Base-by-base conservation (phyloP, 2,329 filamentous ascomycete species). In the Colletotrichum sojae region DNA sequence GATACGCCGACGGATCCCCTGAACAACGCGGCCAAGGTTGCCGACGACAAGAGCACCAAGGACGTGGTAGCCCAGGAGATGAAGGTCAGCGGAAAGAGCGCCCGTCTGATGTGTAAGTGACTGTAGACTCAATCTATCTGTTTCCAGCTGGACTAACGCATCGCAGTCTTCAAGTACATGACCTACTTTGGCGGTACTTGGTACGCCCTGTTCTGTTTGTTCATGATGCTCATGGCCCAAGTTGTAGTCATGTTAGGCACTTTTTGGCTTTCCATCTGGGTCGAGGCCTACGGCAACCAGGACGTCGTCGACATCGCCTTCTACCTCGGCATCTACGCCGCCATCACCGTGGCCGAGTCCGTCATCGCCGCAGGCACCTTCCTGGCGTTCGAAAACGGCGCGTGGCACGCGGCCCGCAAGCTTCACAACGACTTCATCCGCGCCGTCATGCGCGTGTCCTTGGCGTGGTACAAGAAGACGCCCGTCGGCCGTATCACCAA, bases 401-500 rank as follows among this genome's bases (percentile, higher is more conserved):
- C 84, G 6, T 89, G 88, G 88, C 78, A 80, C n/a, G 88, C 88
- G 2, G 88, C 86, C 1, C 81, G 82, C 39, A 81, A 77, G 40
- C 81, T 89, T 51, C 88, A 90, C 76, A 80, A 81, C 15, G 82
- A 83, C 58, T 84, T 89, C 59, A 84, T 89, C 52, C 79, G 78
- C 13, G 83, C 85, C 18, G 79, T 89, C 18, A 80, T 90, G 78
- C 79, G 80, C 25, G 88, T 87, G 4, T 84, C 88, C 1, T 78
- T 89, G 10, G 83, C 84, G 4, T 90, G 87, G 87, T 89, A 86
- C 72, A 87, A 88, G 73, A 76, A 84, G 54, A 82, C 86, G 1
- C 83, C 87, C 0, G 81, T 86, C 16, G 84, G 86, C 13, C 83
- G 86, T 48, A 82, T 87, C 63, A 82, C 85, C 63, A 88, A 88